These are phyloP conservation scores for Kuraishia floccosa DNA, from an alignment of 805 yeast genomes.

Conservation along the genomic window DNA sequence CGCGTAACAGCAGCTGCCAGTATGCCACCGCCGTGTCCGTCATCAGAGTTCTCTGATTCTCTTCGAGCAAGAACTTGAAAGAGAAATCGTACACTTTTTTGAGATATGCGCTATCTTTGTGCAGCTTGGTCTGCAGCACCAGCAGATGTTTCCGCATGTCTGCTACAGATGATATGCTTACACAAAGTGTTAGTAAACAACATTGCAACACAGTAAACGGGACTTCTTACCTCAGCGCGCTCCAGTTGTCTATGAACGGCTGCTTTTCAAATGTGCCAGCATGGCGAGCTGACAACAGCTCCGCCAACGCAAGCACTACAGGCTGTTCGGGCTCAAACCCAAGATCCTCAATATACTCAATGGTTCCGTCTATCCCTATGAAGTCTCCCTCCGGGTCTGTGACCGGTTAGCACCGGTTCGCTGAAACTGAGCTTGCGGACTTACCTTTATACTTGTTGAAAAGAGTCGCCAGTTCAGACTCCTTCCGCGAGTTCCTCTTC, in stretches of 20 bases:
- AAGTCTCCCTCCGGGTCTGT: conserved; percentile 12
- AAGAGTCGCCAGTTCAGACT: conserved; percentile 16
- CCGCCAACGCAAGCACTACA: conserved; percentile 58
- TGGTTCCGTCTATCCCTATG: conserved; percentile 74
- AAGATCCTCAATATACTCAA: conserved; percentile 54
- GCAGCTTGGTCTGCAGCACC: conserved; percentile 20
- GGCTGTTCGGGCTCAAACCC: conserved; percentile 67
- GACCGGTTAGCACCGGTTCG: too few species aligned
- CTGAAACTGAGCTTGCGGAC: conserved; percentile 7
- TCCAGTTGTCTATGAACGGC: conserved; percentile 52
- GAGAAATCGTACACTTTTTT: conserved; percentile 58
- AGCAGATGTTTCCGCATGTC: conserved; percentile 35
- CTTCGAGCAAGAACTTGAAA: conserved; percentile 53
- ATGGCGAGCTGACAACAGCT: conserved; percentile 51
- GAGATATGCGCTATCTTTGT: conserved; percentile 28
- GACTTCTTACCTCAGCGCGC: conserved; percentile 12
- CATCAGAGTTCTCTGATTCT: conserved; percentile 42
- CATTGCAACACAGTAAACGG: too few species aligned
- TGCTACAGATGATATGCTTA: conserved; percentile 15
- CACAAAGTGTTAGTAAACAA: too few species aligned
- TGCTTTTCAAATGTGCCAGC: conserved; percentile 48
- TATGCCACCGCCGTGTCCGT: conserved; percentile 58
- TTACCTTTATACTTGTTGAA: conserved; percentile 18
- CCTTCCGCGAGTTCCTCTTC: too few species aligned
- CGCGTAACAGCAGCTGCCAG: conserved; percentile 59